Base-by-base conservation (phyloP, 2,329 filamentous ascomycete genomes). In the Paramyrothecium roridum region DNA sequence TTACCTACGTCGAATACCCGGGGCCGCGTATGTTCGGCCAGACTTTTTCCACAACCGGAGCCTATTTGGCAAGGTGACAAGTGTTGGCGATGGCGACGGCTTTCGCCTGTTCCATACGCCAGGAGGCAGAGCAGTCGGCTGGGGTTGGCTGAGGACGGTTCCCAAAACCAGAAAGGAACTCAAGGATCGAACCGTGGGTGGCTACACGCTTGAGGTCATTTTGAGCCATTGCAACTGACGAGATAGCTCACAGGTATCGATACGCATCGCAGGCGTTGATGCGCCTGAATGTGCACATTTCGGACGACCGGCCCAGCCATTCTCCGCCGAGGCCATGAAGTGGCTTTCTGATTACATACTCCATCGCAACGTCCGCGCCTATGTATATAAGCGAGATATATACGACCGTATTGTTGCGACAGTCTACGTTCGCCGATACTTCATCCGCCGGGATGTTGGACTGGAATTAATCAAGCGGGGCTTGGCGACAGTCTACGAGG, bases 21-120 rank as follows among this genome's bases (percentile, higher is more conserved):
- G 85, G 54, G 84, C 90, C 37, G 79, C 83, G 22, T 82, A 92
- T 68, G 88, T 99, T 62, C 85, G 85, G 50, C 89, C 91, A 2
- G 77, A 79, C 12, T 88, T 87, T 67, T 93, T 93, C 68, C 85
- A 90, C 48, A 86, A 79, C 57, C 82, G 90, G 63, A 93, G 85
- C 62, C 68, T 99, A 46, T 89, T 93, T 63, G 95, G 95, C 16
- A 83, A 83, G 58, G 95, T 98, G 46, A 97, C 93, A 13, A 92
- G 90, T 63, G 95, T 99, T 22, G 95, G 96, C 46, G 95, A 99
- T 79, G 96, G 92, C 3, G 95, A 99, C 73, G 93, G 93, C 69
- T 97, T 99, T 71, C 89, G 95, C 63, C 72, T 99, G 50, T 99
- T 89, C 70, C 95, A 99, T 71, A 98, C 92, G 0, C 95, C 95